Conservation (phyloP, 495 filamentous ascomycete species). For the Collariella sp. region DNA sequence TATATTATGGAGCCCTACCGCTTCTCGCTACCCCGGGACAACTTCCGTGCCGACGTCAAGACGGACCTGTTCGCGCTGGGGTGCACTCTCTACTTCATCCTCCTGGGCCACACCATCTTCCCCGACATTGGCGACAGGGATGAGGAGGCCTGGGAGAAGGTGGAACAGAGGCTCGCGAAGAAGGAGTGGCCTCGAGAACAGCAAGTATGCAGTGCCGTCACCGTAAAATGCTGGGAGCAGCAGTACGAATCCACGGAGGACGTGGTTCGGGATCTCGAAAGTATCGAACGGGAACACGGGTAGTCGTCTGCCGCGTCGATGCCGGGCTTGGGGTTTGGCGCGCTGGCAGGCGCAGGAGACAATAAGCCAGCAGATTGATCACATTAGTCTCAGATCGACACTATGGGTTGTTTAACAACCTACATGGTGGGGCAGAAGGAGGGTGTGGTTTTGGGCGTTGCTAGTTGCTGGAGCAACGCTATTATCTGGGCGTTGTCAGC, state of each 20-base stretch:
- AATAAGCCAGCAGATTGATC: not conserved
- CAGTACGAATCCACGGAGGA: not conserved
- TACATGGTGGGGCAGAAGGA: too few species aligned
- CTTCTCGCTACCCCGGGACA: not conserved
- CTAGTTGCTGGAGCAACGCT: too few species aligned
- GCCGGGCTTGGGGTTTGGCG: not conserved
- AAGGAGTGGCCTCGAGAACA: not conserved
- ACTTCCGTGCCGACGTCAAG: not conserved
- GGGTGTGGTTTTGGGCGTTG: too few species aligned
- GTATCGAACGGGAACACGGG: not conserved
- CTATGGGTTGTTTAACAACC: too few species aligned
- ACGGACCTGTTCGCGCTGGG: not conserved
- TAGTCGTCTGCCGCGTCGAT: not conserved
- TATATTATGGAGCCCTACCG: not conserved
- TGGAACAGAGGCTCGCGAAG: not conserved
- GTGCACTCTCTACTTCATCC: not conserved
- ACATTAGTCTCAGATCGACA: not conserved
- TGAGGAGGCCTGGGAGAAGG: not conserved
- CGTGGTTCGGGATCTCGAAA: not conserved
- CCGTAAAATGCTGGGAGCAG: not conserved
- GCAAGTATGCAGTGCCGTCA: not conserved
- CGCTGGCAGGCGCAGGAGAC: not conserved
- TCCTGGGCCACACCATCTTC: not conserved
- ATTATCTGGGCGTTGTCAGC: too few species aligned
- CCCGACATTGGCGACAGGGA: not conserved